These are phyloP conservation scores for Verticillium nubilum DNA, from an alignment of 2,329 filamentous ascomycete genomes.

Conservation along the genomic window DNA sequence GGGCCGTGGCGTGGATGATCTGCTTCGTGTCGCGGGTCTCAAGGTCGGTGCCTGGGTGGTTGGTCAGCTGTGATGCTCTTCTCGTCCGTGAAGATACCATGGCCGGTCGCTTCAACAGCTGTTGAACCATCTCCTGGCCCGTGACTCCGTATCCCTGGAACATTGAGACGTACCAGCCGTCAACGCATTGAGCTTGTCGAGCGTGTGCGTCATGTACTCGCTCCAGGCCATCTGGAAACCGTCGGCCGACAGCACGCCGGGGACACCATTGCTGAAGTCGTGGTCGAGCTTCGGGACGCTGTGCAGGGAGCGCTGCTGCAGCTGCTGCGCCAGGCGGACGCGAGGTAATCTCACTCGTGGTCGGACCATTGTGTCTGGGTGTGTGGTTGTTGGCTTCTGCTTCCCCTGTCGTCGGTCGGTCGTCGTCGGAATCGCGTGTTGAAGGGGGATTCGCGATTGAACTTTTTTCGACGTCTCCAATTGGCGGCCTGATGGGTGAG, in stretches of 20 bases:
- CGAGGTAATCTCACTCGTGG: constrained; percentile 48
- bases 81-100: background rate
- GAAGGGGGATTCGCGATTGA: background rate
- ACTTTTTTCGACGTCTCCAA: background rate
- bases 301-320: constrained; percentile 36
- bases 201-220: constrained; percentile 69
- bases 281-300: constrained; percentile 40
- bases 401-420: background rate
- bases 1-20: constrained; percentile 70
- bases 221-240: constrained; percentile 76
- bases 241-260: constrained; percentile 63
- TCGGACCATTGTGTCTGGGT: constrained; percentile 42
- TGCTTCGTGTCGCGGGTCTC: constrained; percentile 58
- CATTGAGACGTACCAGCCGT: constrained; percentile 56
- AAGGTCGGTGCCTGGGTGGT: constrained; percentile 52
- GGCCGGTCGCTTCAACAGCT: background rate
- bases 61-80: background rate
- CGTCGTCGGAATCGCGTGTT: background rate
- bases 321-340: constrained; percentile 28
- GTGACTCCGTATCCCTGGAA: background rate
- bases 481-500: background rate
- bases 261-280: constrained; percentile 48
- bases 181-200: constrained; percentile 70
- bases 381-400: background rate
- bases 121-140: background rate